phyloP scores from a whole-genome alignment of 2,329 filamentous ascomycete species.

The Trichoderma simmonsii region DNA sequence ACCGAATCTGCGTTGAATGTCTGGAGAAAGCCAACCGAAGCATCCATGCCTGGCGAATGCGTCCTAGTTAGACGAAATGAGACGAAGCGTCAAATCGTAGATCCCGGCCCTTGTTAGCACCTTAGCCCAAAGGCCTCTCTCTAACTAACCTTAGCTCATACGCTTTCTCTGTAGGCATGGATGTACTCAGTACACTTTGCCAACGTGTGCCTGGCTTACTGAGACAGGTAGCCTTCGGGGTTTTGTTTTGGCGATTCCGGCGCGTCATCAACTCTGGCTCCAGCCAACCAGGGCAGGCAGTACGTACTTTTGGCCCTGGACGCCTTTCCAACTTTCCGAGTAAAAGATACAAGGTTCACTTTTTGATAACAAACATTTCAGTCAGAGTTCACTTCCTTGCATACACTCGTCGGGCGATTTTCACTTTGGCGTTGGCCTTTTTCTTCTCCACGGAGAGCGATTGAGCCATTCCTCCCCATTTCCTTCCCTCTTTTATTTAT shows the following conservation, averaged over 20 bases:
- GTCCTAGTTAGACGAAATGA: slow-evolving; percentile 13
- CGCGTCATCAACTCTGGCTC: neutral
- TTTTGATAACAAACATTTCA: slow-evolving; percentile 3
- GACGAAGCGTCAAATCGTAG: slow-evolving; percentile 17
- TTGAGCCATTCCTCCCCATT: neutral
- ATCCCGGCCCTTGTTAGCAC: slow-evolving; percentile 5
- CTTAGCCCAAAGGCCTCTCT: neutral
- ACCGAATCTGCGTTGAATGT: neutral
- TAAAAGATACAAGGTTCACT: neutral
- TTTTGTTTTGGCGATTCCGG: slow-evolving; percentile 25
- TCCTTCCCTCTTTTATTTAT: neutral
- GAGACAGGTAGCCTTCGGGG: slow-evolving; percentile 13
- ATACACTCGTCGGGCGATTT: neutral
- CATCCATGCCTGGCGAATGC: slow-evolving; percentile 11
- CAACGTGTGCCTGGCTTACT: neutral
- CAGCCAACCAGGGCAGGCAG: neutral
- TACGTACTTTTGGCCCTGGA: slow-evolving; percentile 4
- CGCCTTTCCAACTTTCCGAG: neutral
- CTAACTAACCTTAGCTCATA: neutral
- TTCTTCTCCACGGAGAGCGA: neutral
- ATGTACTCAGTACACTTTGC: neutral
- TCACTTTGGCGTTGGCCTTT: neutral
- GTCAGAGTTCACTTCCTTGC: neutral
- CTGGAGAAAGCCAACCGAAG: slow-evolving; percentile 6
- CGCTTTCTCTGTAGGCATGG: neutral